Evolutionary conservation across 192 early-diverging fungal species (phyloP).

Genomic region (Podila epicladia): DNA sequence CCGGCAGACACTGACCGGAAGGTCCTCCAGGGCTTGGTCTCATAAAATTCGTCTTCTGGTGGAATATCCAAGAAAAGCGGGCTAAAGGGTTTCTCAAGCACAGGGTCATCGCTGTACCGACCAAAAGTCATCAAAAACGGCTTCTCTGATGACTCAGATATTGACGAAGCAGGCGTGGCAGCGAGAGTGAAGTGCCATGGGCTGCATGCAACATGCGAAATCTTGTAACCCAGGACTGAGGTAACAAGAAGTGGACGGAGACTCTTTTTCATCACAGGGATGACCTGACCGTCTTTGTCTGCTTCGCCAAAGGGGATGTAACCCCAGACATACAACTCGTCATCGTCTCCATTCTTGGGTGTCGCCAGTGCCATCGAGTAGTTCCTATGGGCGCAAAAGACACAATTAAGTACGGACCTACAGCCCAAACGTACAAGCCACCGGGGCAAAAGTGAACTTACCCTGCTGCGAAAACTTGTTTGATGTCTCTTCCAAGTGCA

Average conservation of each 20-base stretch:
- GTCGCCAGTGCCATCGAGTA: conserved; percentile 36
- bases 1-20: conserved; percentile 24
- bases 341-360: conserved; percentile 37
- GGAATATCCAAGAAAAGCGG: conserved; percentile 38
- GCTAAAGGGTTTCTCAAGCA: conserved; percentile 38
- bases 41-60: conserved; percentile 48
- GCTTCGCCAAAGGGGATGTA: conserved; percentile 47
- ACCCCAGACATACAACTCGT: conserved; percentile 50
- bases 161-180: conserved; percentile 6
- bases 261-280: conserved; percentile 38
- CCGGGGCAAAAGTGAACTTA: background rate
- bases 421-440: background rate
- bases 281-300: conserved; percentile 16
- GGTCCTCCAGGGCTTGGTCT: conserved; percentile 41
- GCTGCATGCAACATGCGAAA: conserved; percentile 46
- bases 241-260: conserved; percentile 39
- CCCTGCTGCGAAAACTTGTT: conserved; percentile 48
- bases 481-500: conserved; percentile 30
- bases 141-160: conserved; percentile 2
- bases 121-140: conserved; percentile 50
- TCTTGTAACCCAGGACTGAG: conserved; percentile 45
- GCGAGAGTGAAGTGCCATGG: conserved; percentile 49
- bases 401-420: no score
- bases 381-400: conserved; percentile 10
- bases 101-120: conserved; percentile 19